Evolutionary conservation across 495 filamentous ascomycete species (phyloP).

Genomic region (Hypomontagnella monticulosa): DNA sequence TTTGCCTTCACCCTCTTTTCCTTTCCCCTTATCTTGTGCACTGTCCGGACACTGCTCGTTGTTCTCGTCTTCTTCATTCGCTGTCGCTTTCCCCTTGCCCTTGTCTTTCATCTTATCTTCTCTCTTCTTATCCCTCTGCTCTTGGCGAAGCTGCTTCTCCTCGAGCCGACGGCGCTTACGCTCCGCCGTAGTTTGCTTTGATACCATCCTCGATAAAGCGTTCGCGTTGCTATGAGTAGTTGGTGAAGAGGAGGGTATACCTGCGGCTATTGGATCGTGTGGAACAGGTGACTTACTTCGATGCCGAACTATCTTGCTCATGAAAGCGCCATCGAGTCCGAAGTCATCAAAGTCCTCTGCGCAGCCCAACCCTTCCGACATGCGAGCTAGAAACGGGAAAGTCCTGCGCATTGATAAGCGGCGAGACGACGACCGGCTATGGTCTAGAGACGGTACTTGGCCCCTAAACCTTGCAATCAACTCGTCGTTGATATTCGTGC

Average conservation of each 20-base stretch:
- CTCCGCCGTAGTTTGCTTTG: slow-evolving; percentile 81
- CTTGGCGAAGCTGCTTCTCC: slow-evolving; percentile 34
- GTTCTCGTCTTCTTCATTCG: background rate
- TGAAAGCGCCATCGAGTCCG: slow-evolving; percentile 39
- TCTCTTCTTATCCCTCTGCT: slow-evolving; percentile 28
- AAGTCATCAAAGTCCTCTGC: slow-evolving; percentile 30
- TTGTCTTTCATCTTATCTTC: slow-evolving; percentile 36
- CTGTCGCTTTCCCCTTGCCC: slow-evolving; percentile 20
- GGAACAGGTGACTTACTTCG: slow-evolving; percentile 4
- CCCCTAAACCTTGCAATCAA: slow-evolving; percentile 9
- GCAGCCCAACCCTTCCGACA: slow-evolving; percentile 20
- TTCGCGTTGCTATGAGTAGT: slow-evolving; percentile 19
- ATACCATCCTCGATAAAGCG: slow-evolving; percentile 37
- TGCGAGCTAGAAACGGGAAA: slow-evolving; percentile 28
- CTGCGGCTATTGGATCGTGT: background rate
- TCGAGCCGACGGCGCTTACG: slow-evolving; percentile 68
- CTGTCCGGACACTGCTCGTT: slow-evolving; percentile 6
- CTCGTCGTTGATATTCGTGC: slow-evolving; percentile 13
- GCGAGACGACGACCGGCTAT: slow-evolving; percentile 1
- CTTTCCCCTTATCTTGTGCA: slow-evolving; percentile 17
- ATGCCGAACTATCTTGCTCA: slow-evolving; percentile 28
- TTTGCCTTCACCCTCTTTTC: slow-evolving; percentile 35
- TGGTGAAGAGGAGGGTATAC: background rate
- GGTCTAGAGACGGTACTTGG: slow-evolving; percentile 6
- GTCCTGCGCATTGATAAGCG: slow-evolving; percentile 17